Evolutionary conservation across 768 basidiomycete species (phyloP).

Genomic region (Mycena amicta): DNA sequence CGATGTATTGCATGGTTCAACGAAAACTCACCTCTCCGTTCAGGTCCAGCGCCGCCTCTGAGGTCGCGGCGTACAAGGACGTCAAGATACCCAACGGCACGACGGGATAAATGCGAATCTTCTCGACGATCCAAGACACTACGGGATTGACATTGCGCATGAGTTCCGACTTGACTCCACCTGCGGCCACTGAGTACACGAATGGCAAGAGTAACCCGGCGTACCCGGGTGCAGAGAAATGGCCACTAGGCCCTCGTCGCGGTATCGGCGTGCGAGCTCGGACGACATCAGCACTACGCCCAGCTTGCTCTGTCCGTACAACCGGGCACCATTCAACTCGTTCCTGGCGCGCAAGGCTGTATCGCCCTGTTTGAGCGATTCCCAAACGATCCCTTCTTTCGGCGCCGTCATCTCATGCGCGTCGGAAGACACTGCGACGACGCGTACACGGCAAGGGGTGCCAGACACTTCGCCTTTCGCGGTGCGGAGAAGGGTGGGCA

Average conservation of each 20-base stretch:
- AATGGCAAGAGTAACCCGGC: not conserved
- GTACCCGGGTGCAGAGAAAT: slow-evolving; percentile 35
- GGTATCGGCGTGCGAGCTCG: slow-evolving; percentile 34
- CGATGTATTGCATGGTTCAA: not conserved
- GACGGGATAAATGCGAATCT: slow-evolving; percentile 23
- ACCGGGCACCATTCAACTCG: slow-evolving; percentile 13
- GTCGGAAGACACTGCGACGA: slow-evolving; percentile 27
- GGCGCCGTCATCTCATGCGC: slow-evolving; percentile 26
- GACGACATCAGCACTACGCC: slow-evolving; percentile 31
- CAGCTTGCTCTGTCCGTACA: slow-evolving; percentile 43
- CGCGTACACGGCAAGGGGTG: slow-evolving; percentile 30
- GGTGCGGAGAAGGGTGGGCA: slow-evolving; percentile 33
- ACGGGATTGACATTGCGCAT: slow-evolving; percentile 27
- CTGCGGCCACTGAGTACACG: slow-evolving; percentile 1
- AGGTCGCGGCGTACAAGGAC: slow-evolving; percentile 29
- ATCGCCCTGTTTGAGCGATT: slow-evolving; percentile 33
- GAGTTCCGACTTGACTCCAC: slow-evolving; percentile 30
- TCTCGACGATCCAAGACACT: slow-evolving; percentile 24
- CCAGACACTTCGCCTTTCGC: slow-evolving; percentile 29
- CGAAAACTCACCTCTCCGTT: slow-evolving; percentile 27
- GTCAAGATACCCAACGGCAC: slow-evolving; percentile 25
- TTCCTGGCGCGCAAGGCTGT: slow-evolving; percentile 22
- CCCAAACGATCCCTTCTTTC: slow-evolving; percentile 32
- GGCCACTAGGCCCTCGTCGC: slow-evolving; percentile 31
- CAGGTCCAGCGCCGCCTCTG: slow-evolving; percentile 25